Base-by-base conservation (phyloP, 495 filamentous ascomycete genomes). In the Penicillium cataractarum region DNA sequence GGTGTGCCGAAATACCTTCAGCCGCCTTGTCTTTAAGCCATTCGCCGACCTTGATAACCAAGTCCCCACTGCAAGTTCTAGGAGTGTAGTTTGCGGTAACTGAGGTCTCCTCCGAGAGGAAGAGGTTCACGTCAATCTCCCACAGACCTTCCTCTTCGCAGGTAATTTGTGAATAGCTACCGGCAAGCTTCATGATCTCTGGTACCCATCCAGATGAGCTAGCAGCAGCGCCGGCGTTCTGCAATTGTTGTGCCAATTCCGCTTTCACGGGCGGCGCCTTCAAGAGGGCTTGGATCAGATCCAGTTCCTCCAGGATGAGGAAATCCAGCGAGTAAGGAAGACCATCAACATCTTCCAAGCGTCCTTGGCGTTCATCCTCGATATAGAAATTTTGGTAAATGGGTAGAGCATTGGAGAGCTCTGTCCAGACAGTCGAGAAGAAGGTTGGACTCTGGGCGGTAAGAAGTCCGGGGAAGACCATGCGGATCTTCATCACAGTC, bases 31-130 rank as follows among this genome's bases (percentile, higher is more conserved):
- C 76, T 59, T 86, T 84, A 37, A 96, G 82, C 91, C 93, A 97
- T 73, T 97, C 93, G 24, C 90, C 92, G n/a, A 96, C 78, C 76
- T 97, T 97, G 71, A 96, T 90, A 9, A 95, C 82, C 27, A 98
- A 80, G 70, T 97, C 94, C 29, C 92, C 92, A 67, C 91, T 93
- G 52, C 94, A 94, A 13, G 91, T 96, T 53, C 95, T 84, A 29
- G 95, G 90, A 2, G 94, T 96, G 73, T 97, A 99, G 71, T 98
- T 97, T 26, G 93, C 90, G n/a, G 92, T 97, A 52, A 97, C 89
- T 13, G 92, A 92, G 3, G 91, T 94, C 75, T 99, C 95, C 69
- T 99, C 95, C 0, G 92, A 92, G 29, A 99, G 82, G 75, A 96
- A 99, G 1, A 98, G 83, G 51, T 96, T 98, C 57, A 96, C 87